Evolutionary conservation across 2,329 filamentous ascomycete genomes (phyloP), one percentile per base, ranked within the genome.

Genomic region (Aspergillus hiratsukae): DNA sequence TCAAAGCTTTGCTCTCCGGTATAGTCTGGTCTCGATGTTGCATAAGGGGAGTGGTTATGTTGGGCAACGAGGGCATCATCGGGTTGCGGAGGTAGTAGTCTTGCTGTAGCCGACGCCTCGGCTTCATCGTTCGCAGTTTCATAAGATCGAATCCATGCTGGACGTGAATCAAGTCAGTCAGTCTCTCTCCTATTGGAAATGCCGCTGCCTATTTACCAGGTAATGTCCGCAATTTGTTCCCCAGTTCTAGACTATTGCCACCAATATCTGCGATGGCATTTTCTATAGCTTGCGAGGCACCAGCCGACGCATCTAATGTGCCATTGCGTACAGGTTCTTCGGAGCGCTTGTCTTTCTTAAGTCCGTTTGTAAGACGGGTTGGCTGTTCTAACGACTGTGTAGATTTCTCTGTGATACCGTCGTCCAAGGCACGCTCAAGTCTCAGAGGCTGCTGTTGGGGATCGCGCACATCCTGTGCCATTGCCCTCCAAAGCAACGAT

Each of bases 141-240:
- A 21, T 75, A 69, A 23, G 76, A 76, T 43, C 69, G 70, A 41
- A 80, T 73, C 77, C 77, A 80, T 48, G 72, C 75, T 77, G 61
- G 23, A 53, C 27, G 35, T 10, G 46, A 14, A 28, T 48, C 19
- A 7, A 19, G 37, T 56, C 49, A 61, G 56, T 41, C 57, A 53
- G 9, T 4, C 35, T 49, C n/a, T 6, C 35, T 37, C 28, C 21
- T 49, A 40, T 48, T 35, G 17, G 49, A 48, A 46, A 37, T 25
- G n/a, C 29, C 27, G n/a, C 4, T 40, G 35, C n/a, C 25, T 53
- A 55, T 7, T 50, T 70, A 77, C 75, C 64, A 56, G 75, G 75
- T 28, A 77, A 59, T 37, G 74, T 74, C 40, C 75, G 69, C 29
- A 71, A 52, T 50, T 57, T 59, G 27, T 50, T 57, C 10, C 51